Evolutionary conservation across 768 basidiomycete genomes (phyloP).

Genomic region (Candolleomyces eurysporus): DNA sequence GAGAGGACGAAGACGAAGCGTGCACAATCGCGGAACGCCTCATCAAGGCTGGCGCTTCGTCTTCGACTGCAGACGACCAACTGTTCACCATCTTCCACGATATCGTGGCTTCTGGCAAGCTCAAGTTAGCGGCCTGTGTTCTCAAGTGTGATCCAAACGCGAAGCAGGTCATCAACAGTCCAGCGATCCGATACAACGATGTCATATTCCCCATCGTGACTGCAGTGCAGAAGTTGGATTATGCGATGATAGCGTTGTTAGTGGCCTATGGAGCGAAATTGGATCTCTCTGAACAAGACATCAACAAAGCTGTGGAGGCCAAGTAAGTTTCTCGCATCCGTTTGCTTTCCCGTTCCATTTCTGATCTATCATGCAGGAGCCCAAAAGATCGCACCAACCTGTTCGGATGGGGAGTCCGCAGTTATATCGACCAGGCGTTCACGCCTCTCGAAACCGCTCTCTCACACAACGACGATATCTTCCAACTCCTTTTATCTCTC

Average conservation of each 20-base stretch:
- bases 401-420: conserved; percentile 21
- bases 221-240: conserved; percentile 31
- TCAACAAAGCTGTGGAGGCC: conserved; percentile 31
- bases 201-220: conserved; percentile 36
- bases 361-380: conserved; percentile 8
- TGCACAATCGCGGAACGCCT: conserved; percentile 39
- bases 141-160: conserved; percentile 42
- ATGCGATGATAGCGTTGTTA: conserved; percentile 35
- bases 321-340: conserved; percentile 23
- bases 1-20: conserved; percentile 39
- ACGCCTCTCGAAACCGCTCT: conserved; percentile 40
- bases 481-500: conserved; percentile 35
- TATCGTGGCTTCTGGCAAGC: conserved; percentile 32
- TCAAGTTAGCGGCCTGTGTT: conserved; percentile 38
- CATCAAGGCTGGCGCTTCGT: conserved; percentile 38
- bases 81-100: conserved; percentile 42
- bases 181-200: conserved; percentile 22
- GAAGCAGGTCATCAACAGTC: conserved; percentile 36
- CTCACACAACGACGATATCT: conserved; percentile 32
- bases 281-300: conserved; percentile 30
- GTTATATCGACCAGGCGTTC: conserved; percentile 24
- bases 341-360: neutral
- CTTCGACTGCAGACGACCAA: conserved; percentile 36
- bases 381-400: conserved; percentile 14
- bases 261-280: conserved; percentile 42